Conservation (phyloP, 345 rosid genomes). For the Murraya koenigii region DNA sequence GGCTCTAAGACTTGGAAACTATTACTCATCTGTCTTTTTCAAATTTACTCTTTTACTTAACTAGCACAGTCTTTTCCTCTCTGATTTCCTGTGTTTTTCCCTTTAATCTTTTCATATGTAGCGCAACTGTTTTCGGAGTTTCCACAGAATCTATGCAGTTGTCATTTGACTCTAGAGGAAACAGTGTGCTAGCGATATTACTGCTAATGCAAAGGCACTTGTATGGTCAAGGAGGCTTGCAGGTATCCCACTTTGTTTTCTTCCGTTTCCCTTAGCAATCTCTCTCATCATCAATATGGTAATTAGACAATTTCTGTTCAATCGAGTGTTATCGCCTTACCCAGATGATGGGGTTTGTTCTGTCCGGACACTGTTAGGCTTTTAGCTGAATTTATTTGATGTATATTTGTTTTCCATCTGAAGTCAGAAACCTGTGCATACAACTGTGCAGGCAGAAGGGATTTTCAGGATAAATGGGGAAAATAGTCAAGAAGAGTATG, state of each 20-base stretch:
- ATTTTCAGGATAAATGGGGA: slow-evolving; percentile 90
- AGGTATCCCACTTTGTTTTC: slow-evolving; percentile 38
- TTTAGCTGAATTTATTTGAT: slow-evolving; percentile 4
- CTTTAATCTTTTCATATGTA: slow-evolving; percentile 28
- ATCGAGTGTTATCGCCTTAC: not conserved
- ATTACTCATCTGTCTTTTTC: not conserved
- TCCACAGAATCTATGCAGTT: slow-evolving; percentile 97
- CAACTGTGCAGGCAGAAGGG: slow-evolving; percentile 79
- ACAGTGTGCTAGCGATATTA: slow-evolving; percentile 86
- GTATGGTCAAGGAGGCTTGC: slow-evolving; percentile 81
- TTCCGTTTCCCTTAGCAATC: not conserved
- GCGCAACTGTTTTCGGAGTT: slow-evolving; percentile 91
- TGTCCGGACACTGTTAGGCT: not conserved
- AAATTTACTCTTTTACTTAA: not conserved
- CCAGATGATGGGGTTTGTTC: slow-evolving; percentile 14
- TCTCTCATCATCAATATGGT: not conserved
- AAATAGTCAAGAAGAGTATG: slow-evolving; percentile 89
- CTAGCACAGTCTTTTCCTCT: not conserved
- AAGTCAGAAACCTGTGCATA: slow-evolving; percentile 15
- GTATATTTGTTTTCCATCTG: not conserved
- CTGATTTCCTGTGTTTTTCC: not conserved
- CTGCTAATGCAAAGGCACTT: slow-evolving; percentile 75
- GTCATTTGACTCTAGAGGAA: slow-evolving; percentile 86
- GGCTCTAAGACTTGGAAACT: not conserved
- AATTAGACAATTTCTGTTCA: not conserved